These are phyloP conservation scores for Clavariopsis aquatica DNA, from an alignment of 495 filamentous ascomycete species.

Conservation along the genomic window DNA sequence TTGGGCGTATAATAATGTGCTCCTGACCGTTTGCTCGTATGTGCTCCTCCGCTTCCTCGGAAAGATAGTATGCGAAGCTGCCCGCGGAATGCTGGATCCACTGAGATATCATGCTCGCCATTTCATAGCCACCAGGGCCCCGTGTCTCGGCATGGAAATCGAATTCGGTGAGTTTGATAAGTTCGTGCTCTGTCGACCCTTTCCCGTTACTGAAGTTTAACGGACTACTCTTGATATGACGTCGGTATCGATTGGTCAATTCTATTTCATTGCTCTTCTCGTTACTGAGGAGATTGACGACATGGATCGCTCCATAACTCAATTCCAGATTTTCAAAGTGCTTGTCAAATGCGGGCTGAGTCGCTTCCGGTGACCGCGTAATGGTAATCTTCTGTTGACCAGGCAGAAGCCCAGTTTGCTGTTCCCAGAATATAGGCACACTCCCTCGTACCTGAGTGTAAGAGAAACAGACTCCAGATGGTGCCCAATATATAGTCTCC, in stretches of 20 bases:
- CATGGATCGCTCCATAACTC: constrained; percentile 83
- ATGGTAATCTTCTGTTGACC: constrained; percentile 93
- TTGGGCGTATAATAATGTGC: constrained; percentile 51
- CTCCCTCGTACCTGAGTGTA: constrained; percentile 92
- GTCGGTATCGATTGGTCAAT: constrained; percentile 72
- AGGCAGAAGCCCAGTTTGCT: constrained; percentile 80
- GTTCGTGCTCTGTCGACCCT: constrained; percentile 56
- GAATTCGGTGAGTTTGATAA: constrained; percentile 79
- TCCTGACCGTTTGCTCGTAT: constrained; percentile 40
- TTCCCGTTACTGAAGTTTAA: constrained; percentile 55
- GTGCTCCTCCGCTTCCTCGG: constrained; percentile 64
- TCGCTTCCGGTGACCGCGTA: constrained; percentile 85
- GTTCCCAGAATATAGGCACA: constrained; percentile 97
- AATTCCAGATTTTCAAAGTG: constrained; percentile 83
- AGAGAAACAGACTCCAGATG: constrained; percentile 76
- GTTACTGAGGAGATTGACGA: constrained; percentile 88
- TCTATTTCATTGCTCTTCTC: constrained; percentile 81
- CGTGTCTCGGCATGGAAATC: constrained; percentile 95
- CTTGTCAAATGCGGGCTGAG: constrained; percentile 91
- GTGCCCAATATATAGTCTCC: constrained; percentile 72
- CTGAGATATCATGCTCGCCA: constrained; percentile 72
- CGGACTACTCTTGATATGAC: constrained; percentile 70
- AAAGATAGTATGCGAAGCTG: constrained; percentile 85
- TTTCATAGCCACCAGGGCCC: constrained; percentile 83
- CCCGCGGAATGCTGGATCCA: constrained; percentile 75